Evolutionary conservation across 495 filamentous ascomycete species (phyloP).

Genomic region (Hypoxylon fuscum): DNA sequence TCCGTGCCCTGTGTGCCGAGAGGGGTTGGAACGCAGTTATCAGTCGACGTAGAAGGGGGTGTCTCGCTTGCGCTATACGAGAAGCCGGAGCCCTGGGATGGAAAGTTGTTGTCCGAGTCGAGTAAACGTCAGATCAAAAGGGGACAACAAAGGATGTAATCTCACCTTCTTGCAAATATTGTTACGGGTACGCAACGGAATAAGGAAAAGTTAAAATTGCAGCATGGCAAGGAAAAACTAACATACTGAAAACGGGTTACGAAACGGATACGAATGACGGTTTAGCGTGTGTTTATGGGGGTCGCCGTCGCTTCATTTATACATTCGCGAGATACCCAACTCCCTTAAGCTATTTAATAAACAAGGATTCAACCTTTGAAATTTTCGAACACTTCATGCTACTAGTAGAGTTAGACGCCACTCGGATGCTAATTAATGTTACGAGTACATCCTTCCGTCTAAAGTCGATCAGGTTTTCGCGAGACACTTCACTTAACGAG

Average conservation of each 20-base stretch:
- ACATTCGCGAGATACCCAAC: conserved; percentile 37
- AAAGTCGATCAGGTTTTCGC: too few relatives aligned
- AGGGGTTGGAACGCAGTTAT: conserved; percentile 74
- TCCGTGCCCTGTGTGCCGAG: conserved; percentile 73
- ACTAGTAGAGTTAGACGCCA: too few relatives aligned
- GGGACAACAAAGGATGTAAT: not conserved
- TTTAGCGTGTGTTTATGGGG: conserved; percentile 12
- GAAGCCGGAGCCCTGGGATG: conserved; percentile 74
- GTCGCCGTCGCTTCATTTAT: conserved; percentile 19
- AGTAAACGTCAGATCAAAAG: conserved; percentile 41
- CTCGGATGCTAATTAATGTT: too few relatives aligned
- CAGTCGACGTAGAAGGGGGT: conserved; percentile 68
- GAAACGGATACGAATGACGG: conserved; percentile 11
- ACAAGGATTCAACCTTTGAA: conserved; percentile 15
- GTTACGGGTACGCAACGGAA: not conserved
- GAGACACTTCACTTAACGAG: too few relatives aligned
- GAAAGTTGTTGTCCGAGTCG: conserved; percentile 70
- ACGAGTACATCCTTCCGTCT: too few relatives aligned
- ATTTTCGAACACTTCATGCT: too few relatives aligned
- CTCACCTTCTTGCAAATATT: not conserved
- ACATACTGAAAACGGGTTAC: conserved; percentile 14
- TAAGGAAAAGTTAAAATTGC: conserved; percentile 8
- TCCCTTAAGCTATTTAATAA: conserved; percentile 28
- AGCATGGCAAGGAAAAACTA: conserved; percentile 15
- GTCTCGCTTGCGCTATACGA: conserved; percentile 72